phyloP scores from a whole-genome alignment of 495 filamentous ascomycete genomes.

The Aspergillus avenaceus region DNA sequence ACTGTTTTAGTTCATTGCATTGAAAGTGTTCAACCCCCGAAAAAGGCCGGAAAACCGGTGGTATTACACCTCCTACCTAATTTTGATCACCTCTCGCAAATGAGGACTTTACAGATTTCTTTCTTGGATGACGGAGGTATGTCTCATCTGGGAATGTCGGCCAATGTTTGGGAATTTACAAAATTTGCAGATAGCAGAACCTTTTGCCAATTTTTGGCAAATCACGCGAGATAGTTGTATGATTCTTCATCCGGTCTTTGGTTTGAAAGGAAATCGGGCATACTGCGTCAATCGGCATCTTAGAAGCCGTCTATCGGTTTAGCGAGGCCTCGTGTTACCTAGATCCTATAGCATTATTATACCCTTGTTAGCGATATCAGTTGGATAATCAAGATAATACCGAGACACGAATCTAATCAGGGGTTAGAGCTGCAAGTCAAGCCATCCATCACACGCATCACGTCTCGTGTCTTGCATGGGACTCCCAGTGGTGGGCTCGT shows the following conservation, averaged over 20 bases:
- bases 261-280: too few species aligned
- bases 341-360: too few species aligned
- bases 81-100: constrained; percentile 39
- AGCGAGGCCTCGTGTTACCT: too few species aligned
- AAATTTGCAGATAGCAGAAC: neutral
- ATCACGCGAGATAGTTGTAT: neutral
- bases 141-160: constrained; percentile 5
- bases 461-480: neutral
- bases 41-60: constrained; percentile 39
- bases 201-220: neutral
- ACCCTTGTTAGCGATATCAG: too few species aligned
- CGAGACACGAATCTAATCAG: too few species aligned
- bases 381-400: too few species aligned
- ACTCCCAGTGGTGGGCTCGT: neutral
- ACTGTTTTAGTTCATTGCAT: constrained; percentile 36
- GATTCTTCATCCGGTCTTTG: too few species aligned
- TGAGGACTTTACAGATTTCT: constrained; percentile 37
- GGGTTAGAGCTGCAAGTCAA: neutral
- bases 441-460: neutral
- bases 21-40: constrained; percentile 33
- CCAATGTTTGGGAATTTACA: neutral
- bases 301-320: too few species aligned
- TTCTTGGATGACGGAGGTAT: constrained; percentile 44
- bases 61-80: constrained; percentile 38
- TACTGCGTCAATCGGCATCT: too few species aligned